Base-by-base conservation (phyloP, 352 stramenopile genomes). In the Pythium utonaiense region DNA sequence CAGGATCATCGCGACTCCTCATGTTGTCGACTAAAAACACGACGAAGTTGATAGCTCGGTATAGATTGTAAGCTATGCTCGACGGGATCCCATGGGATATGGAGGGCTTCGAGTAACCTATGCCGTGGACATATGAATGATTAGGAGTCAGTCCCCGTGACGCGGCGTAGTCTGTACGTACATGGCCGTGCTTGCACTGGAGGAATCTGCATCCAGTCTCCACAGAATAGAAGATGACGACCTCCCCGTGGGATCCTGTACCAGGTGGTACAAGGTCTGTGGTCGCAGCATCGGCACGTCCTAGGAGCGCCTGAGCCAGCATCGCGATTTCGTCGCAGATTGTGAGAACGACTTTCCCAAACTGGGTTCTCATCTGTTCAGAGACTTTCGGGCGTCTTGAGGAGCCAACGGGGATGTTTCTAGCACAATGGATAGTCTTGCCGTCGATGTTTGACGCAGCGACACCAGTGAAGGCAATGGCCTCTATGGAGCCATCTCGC, bases 261-360 rank as follows among this genome's bases (percentile, higher is more conserved):
- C n/a, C n/a, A n/a, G n/a, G n/a, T n/a, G n/a, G n/a, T n/a, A n/a
- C n/a, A n/a, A n/a, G n/a, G n/a, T n/a, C n/a, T n/a, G n/a, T n/a
- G n/a, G 58, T 71, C 0, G 53, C 54, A 17, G 3, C 22, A 21
- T 69, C 59, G 0, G 56, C 67, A 0, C 66, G 55, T 2, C 66
- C 62, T 1, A 74, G 48, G 0, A 73, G 21, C 0, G 30, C 22
- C 36, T 77, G 65, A 13, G 66, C 3, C 0, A 45, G 60, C 38
- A 77, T 73, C 0, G 66, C 69, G 2, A 73, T 64, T 47, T 76
- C 65, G 17, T 76, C 62, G 3, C 56, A 42, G 19, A 71, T 59
- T 5, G 69, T 67, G 1, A 76, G 36, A 0, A 71, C 31, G 0
- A 69, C 69, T 16, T 41, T 34, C 3, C 5, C 41, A n/a, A 69